Evolutionary conservation across 2,329 filamentous ascomycete genomes (phyloP).

Genomic region (Pseudofabraea citricarpa): DNA sequence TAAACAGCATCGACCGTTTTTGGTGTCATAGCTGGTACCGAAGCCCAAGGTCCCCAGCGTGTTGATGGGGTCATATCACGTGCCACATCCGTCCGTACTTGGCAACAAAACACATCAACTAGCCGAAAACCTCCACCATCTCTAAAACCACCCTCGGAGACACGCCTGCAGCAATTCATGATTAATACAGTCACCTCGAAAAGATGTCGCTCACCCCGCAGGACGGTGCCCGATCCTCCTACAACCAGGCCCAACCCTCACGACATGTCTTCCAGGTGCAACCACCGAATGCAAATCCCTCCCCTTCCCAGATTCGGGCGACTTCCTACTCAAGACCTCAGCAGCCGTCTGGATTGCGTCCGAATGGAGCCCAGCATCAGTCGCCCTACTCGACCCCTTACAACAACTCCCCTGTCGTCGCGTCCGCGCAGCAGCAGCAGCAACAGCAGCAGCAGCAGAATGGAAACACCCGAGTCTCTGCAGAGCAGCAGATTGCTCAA

Average conservation of each 20-base stretch:
- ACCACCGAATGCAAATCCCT: conserved; percentile 17
- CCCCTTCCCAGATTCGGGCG: conserved; percentile 8
- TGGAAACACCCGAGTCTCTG: conserved; percentile 18
- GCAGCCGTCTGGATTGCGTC: conserved; percentile 15
- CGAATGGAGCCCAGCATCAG: conserved; percentile 19
- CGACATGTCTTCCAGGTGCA: conserved; percentile 21
- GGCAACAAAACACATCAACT: too few species aligned
- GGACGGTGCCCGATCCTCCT: conserved; percentile 18
- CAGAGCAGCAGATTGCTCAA: conserved; percentile 29
- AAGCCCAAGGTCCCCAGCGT: too few species aligned
- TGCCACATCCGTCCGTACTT: too few species aligned
- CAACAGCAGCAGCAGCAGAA: too few species aligned
- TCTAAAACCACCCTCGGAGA: too few species aligned
- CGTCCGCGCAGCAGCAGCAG: too few species aligned
- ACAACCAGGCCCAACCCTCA: conserved; percentile 13
- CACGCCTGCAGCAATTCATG: too few species aligned
- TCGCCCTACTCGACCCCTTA: conserved; percentile 26
- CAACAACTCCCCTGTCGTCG: conserved; percentile 15
- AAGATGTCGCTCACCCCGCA: conserved; percentile 26
- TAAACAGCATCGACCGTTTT: too few species aligned
- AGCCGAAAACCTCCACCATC: too few species aligned
- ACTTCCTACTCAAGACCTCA: conserved; percentile 3
- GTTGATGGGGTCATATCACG: too few species aligned
- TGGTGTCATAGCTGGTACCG: too few species aligned
- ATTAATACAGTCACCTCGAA: conserved; percentile 1